Evolutionary conservation across 2,329 filamentous ascomycete species (phyloP).

Genomic region (Curvularia sp.): DNA sequence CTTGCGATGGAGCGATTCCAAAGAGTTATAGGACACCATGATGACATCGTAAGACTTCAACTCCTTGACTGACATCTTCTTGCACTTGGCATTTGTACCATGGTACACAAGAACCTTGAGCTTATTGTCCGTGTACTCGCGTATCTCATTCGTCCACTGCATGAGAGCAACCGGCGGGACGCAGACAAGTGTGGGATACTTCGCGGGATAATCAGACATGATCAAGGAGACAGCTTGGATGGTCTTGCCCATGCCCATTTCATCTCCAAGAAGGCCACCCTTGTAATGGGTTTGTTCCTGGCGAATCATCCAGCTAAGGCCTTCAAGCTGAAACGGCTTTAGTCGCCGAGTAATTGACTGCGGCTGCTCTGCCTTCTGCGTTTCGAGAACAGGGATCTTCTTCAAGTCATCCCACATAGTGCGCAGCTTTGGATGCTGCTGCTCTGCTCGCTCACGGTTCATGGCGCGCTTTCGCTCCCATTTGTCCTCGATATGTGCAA

Average conservation of each 20-base stretch:
- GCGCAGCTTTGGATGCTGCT: slow-evolving; percentile 76
- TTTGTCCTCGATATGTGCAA: slow-evolving; percentile 47
- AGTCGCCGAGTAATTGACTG: slow-evolving; percentile 78
- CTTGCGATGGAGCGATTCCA: slow-evolving; percentile 92
- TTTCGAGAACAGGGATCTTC: slow-evolving; percentile 70
- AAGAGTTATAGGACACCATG: slow-evolving; percentile 92
- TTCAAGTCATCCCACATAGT: slow-evolving; percentile 86
- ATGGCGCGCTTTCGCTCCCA: slow-evolving; percentile 58
- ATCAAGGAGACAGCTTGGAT: slow-evolving; percentile 97
- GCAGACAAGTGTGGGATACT: slow-evolving; percentile 82
- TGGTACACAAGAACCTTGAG: slow-evolving; percentile 92
- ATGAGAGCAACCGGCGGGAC: slow-evolving; percentile 93
- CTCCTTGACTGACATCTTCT: slow-evolving; percentile 75
- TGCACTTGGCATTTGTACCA: slow-evolving; percentile 82
- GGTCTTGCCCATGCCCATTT: slow-evolving; percentile 99
- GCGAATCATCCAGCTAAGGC: slow-evolving; percentile 89
- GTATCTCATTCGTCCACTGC: slow-evolving; percentile 77
- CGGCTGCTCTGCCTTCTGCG: slow-evolving; percentile 73
- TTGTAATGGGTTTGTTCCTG: slow-evolving; percentile 88
- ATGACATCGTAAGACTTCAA: slow-evolving; percentile 88
- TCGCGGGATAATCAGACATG: slow-evolving; percentile 94
- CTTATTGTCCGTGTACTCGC: slow-evolving; percentile 79
- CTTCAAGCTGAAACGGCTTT: slow-evolving; percentile 93
- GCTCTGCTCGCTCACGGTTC: slow-evolving; percentile 71
- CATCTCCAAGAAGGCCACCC: slow-evolving; percentile 90